Percentiles rank a stretch among this genome's conserved stretches.
Conservation (phyloP, 768 basidiomycete species). For the Tulasnella sp. region DNA sequence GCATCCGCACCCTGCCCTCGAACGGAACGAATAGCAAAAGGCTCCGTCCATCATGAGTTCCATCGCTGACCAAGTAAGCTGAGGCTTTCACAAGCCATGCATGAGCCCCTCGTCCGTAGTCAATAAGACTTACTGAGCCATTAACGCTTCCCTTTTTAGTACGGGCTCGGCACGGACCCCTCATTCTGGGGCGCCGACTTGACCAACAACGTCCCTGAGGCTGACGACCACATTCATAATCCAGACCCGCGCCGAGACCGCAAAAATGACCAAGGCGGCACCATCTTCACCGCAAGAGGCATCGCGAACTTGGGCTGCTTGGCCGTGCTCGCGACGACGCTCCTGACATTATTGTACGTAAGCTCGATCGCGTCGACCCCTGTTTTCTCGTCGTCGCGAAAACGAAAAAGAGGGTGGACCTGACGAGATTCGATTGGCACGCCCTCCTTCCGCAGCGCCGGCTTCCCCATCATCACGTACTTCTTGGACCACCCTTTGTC, state of each 20-base stretch:
- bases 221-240: conserved; percentile 64
- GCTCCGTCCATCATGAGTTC: background rate
- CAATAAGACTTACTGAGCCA: background rate
- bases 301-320: conserved; percentile 63
- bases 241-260: conserved; percentile 55
- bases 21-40: background rate
- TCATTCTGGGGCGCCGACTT: conserved; percentile 59
- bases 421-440: background rate
- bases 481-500: conserved; percentile 10
- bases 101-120: background rate
- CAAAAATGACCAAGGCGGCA: conserved; percentile 44
- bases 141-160: conserved; percentile 31
- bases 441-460: conserved; percentile 34
- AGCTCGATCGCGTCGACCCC: background rate
- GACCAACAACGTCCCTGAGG: conserved; percentile 42
- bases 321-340: conserved; percentile 35
- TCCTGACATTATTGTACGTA: conserved; percentile 37
- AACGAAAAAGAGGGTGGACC: background rate
- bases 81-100: background rate
- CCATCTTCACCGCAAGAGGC: conserved; percentile 57
- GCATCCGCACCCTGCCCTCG: background rate
- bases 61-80: conserved; percentile 6
- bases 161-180: conserved; percentile 63
- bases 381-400: background rate
- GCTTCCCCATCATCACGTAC: conserved; percentile 69